Conservation (phyloP, 352 stramenopile genomes). For the Phytopythium litorale region DNA sequence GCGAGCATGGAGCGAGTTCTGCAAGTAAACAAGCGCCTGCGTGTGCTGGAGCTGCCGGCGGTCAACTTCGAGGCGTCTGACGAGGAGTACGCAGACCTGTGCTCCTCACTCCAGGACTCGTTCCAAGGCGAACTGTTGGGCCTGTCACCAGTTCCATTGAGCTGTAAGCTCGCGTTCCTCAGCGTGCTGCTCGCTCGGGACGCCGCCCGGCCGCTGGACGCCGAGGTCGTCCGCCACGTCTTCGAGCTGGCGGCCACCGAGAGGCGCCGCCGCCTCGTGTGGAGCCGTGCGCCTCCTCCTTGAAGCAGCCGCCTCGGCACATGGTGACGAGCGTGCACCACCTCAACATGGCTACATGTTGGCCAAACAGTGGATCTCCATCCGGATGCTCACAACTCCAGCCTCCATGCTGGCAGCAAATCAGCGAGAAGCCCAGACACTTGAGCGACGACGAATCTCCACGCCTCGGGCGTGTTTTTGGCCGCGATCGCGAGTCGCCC, state of each 20-base stretch:
- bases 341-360: no score
- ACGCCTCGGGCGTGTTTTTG: background rate
- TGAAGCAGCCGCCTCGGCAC: no score
- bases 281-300: no score
- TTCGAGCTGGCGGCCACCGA: background rate
- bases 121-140: conserved; percentile 1
- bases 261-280: conserved; percentile 2
- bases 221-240: background rate
- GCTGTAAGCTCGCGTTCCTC: conserved; percentile 9
- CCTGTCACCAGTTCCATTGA: background rate
- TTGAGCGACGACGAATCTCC: no score
- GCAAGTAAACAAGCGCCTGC: conserved; percentile 4
- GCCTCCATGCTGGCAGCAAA: background rate
- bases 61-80: background rate
- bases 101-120: background rate
- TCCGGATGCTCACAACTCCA: no score
- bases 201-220: background rate
- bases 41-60: background rate
- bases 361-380: no score
- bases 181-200: background rate
- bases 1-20: background rate
- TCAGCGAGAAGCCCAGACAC: background rate
- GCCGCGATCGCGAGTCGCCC: background rate
- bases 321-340: no score
- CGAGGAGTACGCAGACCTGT: conserved; percentile 1